Evolutionary conservation across 345 rosid species (phyloP), one percentile per base, ranked within the genome.

Genomic region (Lepidium aucheri): DNA sequence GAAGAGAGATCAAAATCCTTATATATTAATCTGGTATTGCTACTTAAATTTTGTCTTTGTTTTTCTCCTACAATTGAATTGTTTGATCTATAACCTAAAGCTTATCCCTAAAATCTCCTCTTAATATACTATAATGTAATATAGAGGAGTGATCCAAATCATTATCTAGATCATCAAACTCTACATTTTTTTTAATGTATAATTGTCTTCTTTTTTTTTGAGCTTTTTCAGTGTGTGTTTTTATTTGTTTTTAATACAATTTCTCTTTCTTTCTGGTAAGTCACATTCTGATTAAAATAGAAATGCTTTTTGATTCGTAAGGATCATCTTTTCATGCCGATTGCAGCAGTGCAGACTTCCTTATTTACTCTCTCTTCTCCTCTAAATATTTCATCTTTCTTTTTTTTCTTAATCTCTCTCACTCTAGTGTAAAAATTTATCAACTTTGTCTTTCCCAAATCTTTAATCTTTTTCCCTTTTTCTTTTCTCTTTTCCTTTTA

Each of bases 271-370:
- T 30, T 56, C 28, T 63, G 53, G 44, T 41, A 55, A 57, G 66
- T 73, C 77, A 66, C 77, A 66, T 73, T 67, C 63, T 67, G 51
- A 60, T 40, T 72, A 73, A 66, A 66, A 52, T 66, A 73, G 52
- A 44, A 65, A 66, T 73, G 77, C 67, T 73, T 73, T 38, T 73
- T 45, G 15, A 18, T 16, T 73, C 38, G 50, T 60, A 60, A 66
- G 68, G 60, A 67, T 73, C 77, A 67, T 74, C 77, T 74, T 74
- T 74, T 53, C 73, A 74, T 53, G 45, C 63, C 73, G 39, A 66
- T 74, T 67, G 68, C 52, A 60, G 3, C 63, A 60, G 17, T 60
- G 17, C 73, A 66, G 39, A 22, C 65, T 59, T 41, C 62, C 77
- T 42, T 73, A 40, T 50, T 60, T 33, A 49, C 67, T 65, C 52